Percentiles rank a stretch among this genome's conserved stretches.
These are phyloP conservation scores for Diplosphaera chodatii DNA, from an alignment of 139 green algal genomes.

Conservation along the genomic window DNA sequence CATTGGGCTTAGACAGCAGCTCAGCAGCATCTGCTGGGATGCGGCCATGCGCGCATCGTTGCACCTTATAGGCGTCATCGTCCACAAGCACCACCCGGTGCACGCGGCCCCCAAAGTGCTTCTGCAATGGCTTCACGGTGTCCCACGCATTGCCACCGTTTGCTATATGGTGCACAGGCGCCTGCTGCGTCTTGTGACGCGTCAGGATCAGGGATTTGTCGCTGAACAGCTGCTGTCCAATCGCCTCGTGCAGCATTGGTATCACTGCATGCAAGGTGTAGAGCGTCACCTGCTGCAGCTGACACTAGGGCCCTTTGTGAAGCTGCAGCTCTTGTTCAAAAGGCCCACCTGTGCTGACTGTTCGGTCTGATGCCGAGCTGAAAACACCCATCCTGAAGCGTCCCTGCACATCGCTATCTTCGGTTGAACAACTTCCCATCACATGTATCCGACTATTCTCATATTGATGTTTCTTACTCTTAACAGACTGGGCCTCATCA, in stretches of 20 bases:
- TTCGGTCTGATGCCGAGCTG: slow-evolving; percentile 24
- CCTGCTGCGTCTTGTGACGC: slow-evolving; percentile 25
- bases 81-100: slow-evolving; percentile 48
- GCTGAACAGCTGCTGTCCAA: slow-evolving; percentile 16
- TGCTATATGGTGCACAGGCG: slow-evolving; percentile 14
- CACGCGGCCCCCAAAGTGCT: slow-evolving; percentile 29
- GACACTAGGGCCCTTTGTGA: too few species aligned
- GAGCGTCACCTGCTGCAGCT: too few species aligned
- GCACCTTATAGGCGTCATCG: slow-evolving; percentile 50
- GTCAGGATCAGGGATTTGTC: slow-evolving; percentile 23
- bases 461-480: too few species aligned
- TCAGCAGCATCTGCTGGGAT: too few species aligned
- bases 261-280: not conserved
- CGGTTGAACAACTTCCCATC: too few species aligned
- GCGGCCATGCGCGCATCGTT: too few species aligned
- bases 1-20: too few species aligned
- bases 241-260: slow-evolving; percentile 18
- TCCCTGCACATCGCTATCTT: slow-evolving; percentile 12
- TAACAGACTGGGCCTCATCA: too few species aligned
- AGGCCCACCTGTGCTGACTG: slow-evolving; percentile 7
- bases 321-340: too few species aligned
- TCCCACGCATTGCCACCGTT: slow-evolving; percentile 43
- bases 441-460: too few species aligned
- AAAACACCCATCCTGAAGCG: slow-evolving; percentile 46
- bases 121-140: slow-evolving; percentile 57